phyloP scores from a whole-genome alignment of 2,329 filamentous ascomycete species.

The Zarea fungicola region DNA sequence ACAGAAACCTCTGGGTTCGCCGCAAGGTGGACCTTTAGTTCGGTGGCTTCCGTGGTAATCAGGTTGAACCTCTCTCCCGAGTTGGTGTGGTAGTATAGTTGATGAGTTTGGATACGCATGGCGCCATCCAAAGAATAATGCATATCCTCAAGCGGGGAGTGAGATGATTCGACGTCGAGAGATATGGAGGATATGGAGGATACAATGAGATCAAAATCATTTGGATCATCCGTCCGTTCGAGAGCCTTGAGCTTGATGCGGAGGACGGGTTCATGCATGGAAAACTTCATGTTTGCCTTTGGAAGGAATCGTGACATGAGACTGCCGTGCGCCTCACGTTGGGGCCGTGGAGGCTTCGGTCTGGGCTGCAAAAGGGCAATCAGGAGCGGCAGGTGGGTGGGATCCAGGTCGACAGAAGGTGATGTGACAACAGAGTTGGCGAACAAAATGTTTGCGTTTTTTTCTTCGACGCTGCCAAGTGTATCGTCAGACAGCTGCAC shows the following conservation, averaged over 20 bases:
- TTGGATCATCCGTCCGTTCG: conserved; percentile 56
- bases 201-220: conserved; percentile 92
- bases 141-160: conserved; percentile 74
- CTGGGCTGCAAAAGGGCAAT: conserved; percentile 66
- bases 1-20: conserved; percentile 84
- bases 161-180: conserved; percentile 90
- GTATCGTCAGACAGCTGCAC: conserved; percentile 72
- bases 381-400: conserved; percentile 82
- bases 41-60: conserved; percentile 79
- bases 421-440: conserved; percentile 96
- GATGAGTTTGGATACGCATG: conserved; percentile 77
- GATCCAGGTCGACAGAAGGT: conserved; percentile 87
- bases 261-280: conserved; percentile 91
- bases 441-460: conserved; percentile 93
- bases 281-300: conserved; percentile 91
- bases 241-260: conserved; percentile 83
- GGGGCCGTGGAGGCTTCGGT: conserved; percentile 27
- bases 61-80: conserved; percentile 79
- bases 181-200: conserved; percentile 92
- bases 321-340: conserved; percentile 51
- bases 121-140: conserved; percentile 84
- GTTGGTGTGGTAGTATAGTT: conserved; percentile 90
- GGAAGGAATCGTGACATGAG: conserved; percentile 87
- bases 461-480: conserved; percentile 63
- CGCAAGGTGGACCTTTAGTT: conserved; percentile 78